Evolutionary conservation across 768 basidiomycete genomes (phyloP).

Genomic region (Floccularia luteovirens): DNA sequence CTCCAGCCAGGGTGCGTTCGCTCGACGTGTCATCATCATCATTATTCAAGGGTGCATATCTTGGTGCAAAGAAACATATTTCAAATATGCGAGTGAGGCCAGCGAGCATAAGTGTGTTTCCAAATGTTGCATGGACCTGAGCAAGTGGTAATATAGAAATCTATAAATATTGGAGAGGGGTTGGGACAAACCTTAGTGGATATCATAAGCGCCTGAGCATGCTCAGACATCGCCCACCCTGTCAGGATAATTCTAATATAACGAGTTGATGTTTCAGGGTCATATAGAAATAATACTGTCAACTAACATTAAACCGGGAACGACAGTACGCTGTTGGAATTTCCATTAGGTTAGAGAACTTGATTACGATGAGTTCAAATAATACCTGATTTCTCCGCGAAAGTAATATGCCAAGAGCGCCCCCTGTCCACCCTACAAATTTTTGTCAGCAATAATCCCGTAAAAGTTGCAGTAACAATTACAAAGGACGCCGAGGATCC

Average conservation of each 20-base stretch:
- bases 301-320: constrained; percentile 73
- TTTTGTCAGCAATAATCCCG: constrained; percentile 5
- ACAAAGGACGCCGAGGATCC: constrained; percentile 72
- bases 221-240: constrained; percentile 92
- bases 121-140: constrained; percentile 79
- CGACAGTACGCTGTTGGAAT: constrained; percentile 60
- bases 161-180: not conserved
- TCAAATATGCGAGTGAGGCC: constrained; percentile 77
- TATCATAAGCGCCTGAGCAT: constrained; percentile 77
- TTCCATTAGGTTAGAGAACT: constrained; percentile 4
- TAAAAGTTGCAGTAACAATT: constrained; percentile 6
- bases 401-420: constrained; percentile 80
- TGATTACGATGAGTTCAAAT: constrained; percentile 7
- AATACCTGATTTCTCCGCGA: constrained; percentile 72
- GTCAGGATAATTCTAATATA: constrained; percentile 73
- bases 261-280: not conserved
- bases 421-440: constrained; percentile 81
- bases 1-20: constrained; percentile 58
- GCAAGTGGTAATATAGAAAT: not conserved
- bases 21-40: constrained; percentile 47
- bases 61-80: constrained; percentile 64
- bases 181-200: constrained; percentile 57
- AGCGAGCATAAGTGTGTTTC: constrained; percentile 80
- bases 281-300: not conserved
- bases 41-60: constrained; percentile 12